Evolutionary conservation across 2,329 filamentous ascomycete species (phyloP).

Genomic region (Hypoxylon sp.): DNA sequence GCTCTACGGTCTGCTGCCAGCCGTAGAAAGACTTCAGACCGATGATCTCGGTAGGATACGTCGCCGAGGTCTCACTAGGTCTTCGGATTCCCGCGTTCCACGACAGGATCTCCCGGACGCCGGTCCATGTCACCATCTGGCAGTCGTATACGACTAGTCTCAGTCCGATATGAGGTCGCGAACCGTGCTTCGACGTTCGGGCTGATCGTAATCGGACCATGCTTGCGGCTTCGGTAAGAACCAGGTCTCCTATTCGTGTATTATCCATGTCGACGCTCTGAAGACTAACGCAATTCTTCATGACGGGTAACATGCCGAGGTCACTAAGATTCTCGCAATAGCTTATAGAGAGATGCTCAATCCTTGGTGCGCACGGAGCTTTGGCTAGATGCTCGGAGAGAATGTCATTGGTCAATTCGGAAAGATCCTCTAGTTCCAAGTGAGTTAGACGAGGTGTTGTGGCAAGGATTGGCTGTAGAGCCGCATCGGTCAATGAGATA

Average conservation of each 20-base stretch:
- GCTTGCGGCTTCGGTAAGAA: constrained; percentile 83
- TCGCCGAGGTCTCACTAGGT: constrained; percentile 52
- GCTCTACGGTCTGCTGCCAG: constrained; percentile 93
- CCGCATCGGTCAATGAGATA: constrained; percentile 74
- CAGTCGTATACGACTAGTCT: constrained; percentile 90
- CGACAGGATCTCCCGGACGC: constrained; percentile 84
- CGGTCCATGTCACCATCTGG: constrained; percentile 90
- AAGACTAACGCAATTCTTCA: constrained; percentile 77
- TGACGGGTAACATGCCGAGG: constrained; percentile 79
- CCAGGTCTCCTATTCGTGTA: constrained; percentile 86
- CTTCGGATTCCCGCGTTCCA: constrained; percentile 80
- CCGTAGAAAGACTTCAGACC: constrained; percentile 92
- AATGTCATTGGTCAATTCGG: constrained; percentile 76
- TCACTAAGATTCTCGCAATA: constrained; percentile 91
- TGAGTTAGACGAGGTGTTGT: constrained; percentile 82
- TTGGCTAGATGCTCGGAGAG: constrained; percentile 77
- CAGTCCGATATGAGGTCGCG: constrained; percentile 68
- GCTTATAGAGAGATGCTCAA: constrained; percentile 86
- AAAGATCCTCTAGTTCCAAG: constrained; percentile 88
- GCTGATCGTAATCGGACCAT: constrained; percentile 73
- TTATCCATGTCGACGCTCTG: constrained; percentile 88
- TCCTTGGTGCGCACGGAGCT: constrained; percentile 73
- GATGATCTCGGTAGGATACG: constrained; percentile 81
- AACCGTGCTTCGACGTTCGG: constrained; percentile 51
- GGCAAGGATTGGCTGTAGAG: constrained; percentile 75